Evolutionary conservation across 768 basidiomycete species (phyloP), one percentile per base, ranked within the genome.

Genomic region (Suillus decipiens): DNA sequence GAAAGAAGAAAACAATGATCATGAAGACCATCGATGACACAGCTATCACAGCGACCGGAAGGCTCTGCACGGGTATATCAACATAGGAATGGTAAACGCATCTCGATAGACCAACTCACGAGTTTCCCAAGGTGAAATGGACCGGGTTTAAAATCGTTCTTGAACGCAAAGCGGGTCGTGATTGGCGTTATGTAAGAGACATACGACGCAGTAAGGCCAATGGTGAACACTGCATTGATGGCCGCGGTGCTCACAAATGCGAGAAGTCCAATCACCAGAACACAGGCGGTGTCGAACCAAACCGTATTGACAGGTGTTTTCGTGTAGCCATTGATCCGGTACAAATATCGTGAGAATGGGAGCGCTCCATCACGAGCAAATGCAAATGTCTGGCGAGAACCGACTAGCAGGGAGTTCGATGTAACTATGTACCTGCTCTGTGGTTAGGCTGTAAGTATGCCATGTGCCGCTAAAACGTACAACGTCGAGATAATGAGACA

Each of bases 351-450:
- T 51, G 50, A 51, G 4, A 51, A 51, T 17, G 50, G 50, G 15
- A 51, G 50, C 15, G 50, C 50, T 31, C 50, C 50, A 33, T 51
- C 50, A 51, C 50, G 50, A 51, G 50, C 8, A 31, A 51, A 51
- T 31, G 50, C 50, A 51, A 51, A 51, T 51, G 50, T 51, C 28
- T 51, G 50, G 28, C 50, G 50, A 51, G 50, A 51, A 31, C 50
- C 50, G 31, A 51, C 50, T 2, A 51, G 50, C 28, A 51, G 50
- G 50, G 50, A 51, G 50, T 51, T 51, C 28, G 50, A 51, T 51
- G 50, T 28, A 4, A 51, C 50, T 31, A 51, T 51, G 9, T 51
- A 51, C 50, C 50, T 51, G 28, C 17, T 51, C 28, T 31, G 15
- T 31, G 17, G 28, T 51, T 5, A 51, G 31, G 17, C 17, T 19